Base-by-base conservation (phyloP, 1,284 basidiomycete genomes). In the Irpex sp. region DNA sequence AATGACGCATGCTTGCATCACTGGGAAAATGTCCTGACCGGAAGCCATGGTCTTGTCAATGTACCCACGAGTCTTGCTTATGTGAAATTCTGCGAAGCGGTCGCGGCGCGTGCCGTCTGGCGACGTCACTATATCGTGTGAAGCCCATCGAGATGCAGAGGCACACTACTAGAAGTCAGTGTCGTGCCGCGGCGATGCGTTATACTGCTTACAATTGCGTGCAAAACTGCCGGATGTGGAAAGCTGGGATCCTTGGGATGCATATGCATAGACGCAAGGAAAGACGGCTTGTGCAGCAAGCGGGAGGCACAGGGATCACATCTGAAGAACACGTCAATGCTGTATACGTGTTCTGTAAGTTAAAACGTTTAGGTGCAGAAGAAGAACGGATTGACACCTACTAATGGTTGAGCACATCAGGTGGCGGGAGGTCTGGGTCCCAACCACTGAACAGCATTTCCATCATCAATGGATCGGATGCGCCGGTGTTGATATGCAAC, bases 41-140 rank as follows among this genome's bases (percentile, higher is more conserved):
- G 83, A 89, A n/a, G 86, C 86, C 87, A 94, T 91, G 13, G 91
- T 93, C 68, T 84, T 85, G 74, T 93, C 92, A 62, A 94, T 93
- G 70, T 91, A 92, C 56, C 86, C 83, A 15, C 92, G 82, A n/a
- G 90, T 91, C 75, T 92, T 92, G 70, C 85, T 85, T 34, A 91
- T 91, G 74, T 94, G 93, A 68, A 88, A 91, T 72, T 94, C 92
- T 19, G 91, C 89, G 71, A 93, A 93, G 65, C 85, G 83, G 71
- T 93, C 91, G 31, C 87, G 84, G 59, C 88, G 83, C 26, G 85
- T 86, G 51, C 91, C 91, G 72, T 92, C 90, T 4, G 88, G 84
- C 60, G 87, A 75, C 2, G 83, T 84, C 19, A 86, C 79, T 26
- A 87, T 81, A 68, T 86, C 85, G 60, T 86, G 85, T 3, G 90